Conservation (phyloP, 345 rosid species). For the Theobroma cacao region DNA sequence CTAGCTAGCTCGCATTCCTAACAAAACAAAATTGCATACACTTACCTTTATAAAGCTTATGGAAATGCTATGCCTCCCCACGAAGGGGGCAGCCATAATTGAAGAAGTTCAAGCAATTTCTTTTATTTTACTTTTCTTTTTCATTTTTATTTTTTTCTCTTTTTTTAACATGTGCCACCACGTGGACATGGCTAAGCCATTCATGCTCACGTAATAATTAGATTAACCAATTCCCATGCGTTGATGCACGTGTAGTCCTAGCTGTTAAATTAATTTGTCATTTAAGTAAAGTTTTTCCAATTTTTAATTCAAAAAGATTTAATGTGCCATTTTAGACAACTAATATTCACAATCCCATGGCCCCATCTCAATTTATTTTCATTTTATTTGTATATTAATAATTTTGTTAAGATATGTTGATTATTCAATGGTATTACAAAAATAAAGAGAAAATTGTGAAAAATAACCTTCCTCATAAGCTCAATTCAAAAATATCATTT, state of each 20-base stretch:
- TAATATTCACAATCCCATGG: no score
- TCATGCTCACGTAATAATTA: not conserved
- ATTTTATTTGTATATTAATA: no score
- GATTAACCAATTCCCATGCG: slow-evolving; percentile 25
- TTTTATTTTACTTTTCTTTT: not conserved
- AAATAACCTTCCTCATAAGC: no score
- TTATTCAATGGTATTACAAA: no score
- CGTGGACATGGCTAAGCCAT: slow-evolving; percentile 10
- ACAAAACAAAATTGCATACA: not conserved
- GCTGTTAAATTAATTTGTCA: not conserved
- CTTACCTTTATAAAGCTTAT: not conserved
- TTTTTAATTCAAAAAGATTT: not conserved
- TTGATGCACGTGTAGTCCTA: not conserved
- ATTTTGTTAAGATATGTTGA: no score
- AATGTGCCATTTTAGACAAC: not conserved
- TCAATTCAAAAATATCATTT: no score
- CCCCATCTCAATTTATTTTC: no score
- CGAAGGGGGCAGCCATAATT: not conserved
- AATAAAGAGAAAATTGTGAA: no score
- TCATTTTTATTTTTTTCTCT: not conserved
- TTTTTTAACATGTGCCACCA: slow-evolving; percentile 24
- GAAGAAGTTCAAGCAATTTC: not conserved
- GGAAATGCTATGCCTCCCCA: not conserved
- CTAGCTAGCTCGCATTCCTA: no score
- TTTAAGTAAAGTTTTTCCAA: not conserved